Conservation (phyloP, 1,284 basidiomycete species). For the Takashimella tepidaria region DNA sequence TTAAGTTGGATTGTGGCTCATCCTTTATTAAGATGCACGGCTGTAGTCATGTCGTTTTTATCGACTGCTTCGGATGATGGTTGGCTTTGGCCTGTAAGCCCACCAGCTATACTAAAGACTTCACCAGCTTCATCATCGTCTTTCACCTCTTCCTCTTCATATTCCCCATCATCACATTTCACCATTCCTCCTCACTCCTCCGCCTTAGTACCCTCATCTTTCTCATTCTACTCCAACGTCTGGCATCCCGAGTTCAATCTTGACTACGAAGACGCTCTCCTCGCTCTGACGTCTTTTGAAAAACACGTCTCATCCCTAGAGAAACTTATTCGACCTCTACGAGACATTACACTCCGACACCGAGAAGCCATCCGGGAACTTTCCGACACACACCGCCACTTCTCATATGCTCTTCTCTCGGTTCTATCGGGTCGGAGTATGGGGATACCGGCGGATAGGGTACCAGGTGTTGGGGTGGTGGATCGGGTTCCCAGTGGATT, state of each 20-base stretch:
- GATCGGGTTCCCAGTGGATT: background rate
- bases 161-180: background rate
- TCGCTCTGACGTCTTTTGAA: background rate
- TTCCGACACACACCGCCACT: background rate
- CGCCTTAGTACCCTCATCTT: background rate
- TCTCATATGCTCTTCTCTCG: background rate
- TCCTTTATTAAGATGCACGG: background rate
- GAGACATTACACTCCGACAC: background rate
- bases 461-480: background rate
- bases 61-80: background rate
- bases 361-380: background rate
- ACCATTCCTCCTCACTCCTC: background rate
- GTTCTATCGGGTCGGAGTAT: background rate
- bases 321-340: background rate
- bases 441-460: background rate
- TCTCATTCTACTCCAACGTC: background rate
- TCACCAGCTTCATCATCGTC: background rate
- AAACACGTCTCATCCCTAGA: background rate
- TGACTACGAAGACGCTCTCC: background rate
- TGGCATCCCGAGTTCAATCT: background rate
- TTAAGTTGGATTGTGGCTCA: background rate
- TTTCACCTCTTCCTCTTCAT: background rate
- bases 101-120: too few species aligned
- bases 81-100: background rate
- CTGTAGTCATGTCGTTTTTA: background rate